These are phyloP conservation scores for Clarireedia monteithiana DNA, from an alignment of 2,329 filamentous ascomycete genomes.

Conservation along the genomic window DNA sequence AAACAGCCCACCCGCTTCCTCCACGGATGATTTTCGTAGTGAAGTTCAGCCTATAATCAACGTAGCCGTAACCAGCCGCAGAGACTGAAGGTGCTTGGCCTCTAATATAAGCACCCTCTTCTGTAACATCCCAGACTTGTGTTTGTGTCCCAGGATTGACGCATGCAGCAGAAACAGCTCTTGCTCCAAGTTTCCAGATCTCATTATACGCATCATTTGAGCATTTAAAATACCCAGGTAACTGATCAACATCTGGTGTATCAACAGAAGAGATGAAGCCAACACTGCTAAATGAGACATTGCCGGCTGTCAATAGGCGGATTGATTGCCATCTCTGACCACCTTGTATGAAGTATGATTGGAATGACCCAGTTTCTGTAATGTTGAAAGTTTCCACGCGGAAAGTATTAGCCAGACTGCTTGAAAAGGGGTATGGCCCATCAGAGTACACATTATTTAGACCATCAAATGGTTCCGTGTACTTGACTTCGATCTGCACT, in stretches of 20 bases:
- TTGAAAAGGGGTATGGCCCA: not conserved
- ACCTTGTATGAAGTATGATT: conserved; percentile 34
- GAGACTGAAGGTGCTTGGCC: conserved; percentile 22
- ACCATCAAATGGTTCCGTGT: not conserved
- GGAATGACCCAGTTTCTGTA: conserved; percentile 22
- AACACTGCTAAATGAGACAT: conserved; percentile 23
- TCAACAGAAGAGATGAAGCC: not conserved
- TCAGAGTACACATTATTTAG: not conserved
- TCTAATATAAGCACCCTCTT: conserved; percentile 31
- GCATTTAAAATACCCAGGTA: conserved; percentile 8
- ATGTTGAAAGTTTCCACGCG: conserved; percentile 20
- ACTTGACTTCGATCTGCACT: not conserved
- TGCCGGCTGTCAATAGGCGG: conserved; percentile 29
- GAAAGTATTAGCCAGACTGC: not conserved
- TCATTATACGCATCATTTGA: conserved; percentile 29
- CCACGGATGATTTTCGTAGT: too few relatives aligned
- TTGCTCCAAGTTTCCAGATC: conserved; percentile 34
- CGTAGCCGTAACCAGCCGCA: too few relatives aligned
- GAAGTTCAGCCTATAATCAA: too few relatives aligned
- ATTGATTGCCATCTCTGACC: conserved; percentile 35
- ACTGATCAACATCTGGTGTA: not conserved
- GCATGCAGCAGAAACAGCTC: conserved; percentile 30
- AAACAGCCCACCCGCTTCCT: too few relatives aligned
- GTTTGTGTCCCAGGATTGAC: conserved; percentile 32
- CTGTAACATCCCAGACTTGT: conserved; percentile 30